Percentiles rank a stretch among this genome's conserved stretches.
Conservation (phyloP, 2,329 filamentous ascomycete species). For the Onygenales sp. region DNA sequence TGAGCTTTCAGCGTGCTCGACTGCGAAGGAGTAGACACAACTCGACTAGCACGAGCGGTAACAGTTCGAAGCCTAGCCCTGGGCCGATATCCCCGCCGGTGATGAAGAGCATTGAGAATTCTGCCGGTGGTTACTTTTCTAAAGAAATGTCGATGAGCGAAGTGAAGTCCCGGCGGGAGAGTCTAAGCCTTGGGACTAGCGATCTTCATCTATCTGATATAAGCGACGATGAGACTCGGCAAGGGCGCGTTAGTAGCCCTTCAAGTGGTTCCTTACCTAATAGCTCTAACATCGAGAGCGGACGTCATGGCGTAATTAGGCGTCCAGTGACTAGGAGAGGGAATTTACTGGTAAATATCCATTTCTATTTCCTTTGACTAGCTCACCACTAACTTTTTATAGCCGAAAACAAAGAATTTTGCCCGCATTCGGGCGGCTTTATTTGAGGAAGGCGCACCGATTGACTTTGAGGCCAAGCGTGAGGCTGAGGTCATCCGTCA, state of each 20-base stretch:
- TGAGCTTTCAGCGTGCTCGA: slow-evolving; percentile 63
- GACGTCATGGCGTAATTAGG: slow-evolving; percentile 66
- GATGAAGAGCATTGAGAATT: slow-evolving; percentile 45
- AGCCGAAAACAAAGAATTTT: slow-evolving; percentile 96
- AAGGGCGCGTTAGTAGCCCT: slow-evolving; percentile 24
- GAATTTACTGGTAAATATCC: slow-evolving; percentile 67
- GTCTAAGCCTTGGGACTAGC: slow-evolving; percentile 81
- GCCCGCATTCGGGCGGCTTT: slow-evolving; percentile 84
- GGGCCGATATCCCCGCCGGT: slow-evolving; percentile 71
- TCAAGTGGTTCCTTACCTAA: slow-evolving; percentile 13
- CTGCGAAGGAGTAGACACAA: slow-evolving; percentile 54
- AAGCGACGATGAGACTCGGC: slow-evolving; percentile 60
- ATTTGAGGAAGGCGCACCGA: slow-evolving; percentile 74
- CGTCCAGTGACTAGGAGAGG: slow-evolving; percentile 76
- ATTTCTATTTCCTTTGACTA: not conserved
- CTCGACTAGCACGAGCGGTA: slow-evolving; percentile 60
- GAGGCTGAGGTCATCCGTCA: slow-evolving; percentile 95
- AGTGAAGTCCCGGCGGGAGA: slow-evolving; percentile 62
- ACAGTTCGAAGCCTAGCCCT: slow-evolving; percentile 58
- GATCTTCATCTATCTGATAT: slow-evolving; percentile 72
- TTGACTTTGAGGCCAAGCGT: slow-evolving; percentile 79
- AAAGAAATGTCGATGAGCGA: slow-evolving; percentile 39
- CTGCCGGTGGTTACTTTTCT: slow-evolving; percentile 45
- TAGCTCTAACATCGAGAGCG: slow-evolving; percentile 36
- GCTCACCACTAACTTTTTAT: slow-evolving; percentile 4